Evolutionary conservation across 2,329 filamentous ascomycete genomes (phyloP).

Genomic region (Myriosclerotinia duriaeana): DNA sequence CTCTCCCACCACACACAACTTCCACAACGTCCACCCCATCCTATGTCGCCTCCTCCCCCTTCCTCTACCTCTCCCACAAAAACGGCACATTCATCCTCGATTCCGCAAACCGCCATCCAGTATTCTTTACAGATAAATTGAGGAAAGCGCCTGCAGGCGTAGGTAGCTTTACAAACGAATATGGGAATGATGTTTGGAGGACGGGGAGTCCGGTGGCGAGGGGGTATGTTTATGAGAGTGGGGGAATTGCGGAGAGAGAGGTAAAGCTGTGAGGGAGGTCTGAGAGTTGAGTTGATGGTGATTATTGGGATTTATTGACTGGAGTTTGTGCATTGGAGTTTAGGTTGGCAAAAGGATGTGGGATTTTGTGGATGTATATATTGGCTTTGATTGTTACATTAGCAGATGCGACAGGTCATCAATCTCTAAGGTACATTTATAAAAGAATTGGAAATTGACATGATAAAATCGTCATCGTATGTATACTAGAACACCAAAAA

Average conservation of each 20-base stretch:
- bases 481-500: neutral
- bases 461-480: conserved; percentile 1
- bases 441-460: neutral
- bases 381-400: neutral
- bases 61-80: conserved; percentile 12
- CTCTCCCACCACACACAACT: conserved; percentile 45
- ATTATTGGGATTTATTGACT: neutral
- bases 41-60: conserved; percentile 31
- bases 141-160: conserved; percentile 47
- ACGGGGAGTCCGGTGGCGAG: conserved; percentile 54
- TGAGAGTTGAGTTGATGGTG: neutral
- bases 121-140: conserved; percentile 70
- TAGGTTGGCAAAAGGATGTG: neutral
- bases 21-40: conserved; percentile 28
- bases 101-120: conserved; percentile 65
- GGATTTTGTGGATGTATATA: neutral
- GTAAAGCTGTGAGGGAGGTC: conserved; percentile 36
- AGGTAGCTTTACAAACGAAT: neutral
- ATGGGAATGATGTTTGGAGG: conserved; percentile 29
- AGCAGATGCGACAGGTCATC: neutral
- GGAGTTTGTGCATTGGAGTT: neutral
- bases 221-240: conserved; percentile 60
- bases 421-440: neutral
- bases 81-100: conserved; percentile 40
- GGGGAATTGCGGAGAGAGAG: conserved; percentile 33